Evolutionary conservation across 257 asterid species (phyloP), one percentile per base, ranked within the genome.

Genomic region (Lycium barbarum): DNA sequence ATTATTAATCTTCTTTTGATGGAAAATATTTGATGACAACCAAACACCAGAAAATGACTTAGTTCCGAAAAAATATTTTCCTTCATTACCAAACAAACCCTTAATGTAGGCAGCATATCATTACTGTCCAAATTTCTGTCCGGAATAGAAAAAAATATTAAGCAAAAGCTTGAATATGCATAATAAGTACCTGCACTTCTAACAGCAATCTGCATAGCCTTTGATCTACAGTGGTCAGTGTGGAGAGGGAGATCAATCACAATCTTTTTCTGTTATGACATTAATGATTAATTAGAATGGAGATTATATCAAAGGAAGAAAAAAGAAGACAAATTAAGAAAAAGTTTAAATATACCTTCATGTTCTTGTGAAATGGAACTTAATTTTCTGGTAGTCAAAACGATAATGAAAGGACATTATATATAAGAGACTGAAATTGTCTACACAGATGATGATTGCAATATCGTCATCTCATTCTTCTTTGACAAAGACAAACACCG

Each of bases 151-250:
- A 5, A 38, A 38, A 38, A 38, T 2, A 38, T 2, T 38, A 38
- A 38, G 4, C 43, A 38, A 38, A 38, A 38, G 43, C 43, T 1
- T 38, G 5, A 2, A 40, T 26, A 40, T 0, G 5, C 5, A 2
- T 40, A 40, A 4, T 2, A 26, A 26, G 33, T 81, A 85, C 90
- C 88, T 12, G 74, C 7, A 26, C 45, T 49, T 14, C 47, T 47
- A 6, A 83, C 83, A 47, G 90, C 88, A 51, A 83, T 62, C 12
- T 47, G 70, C 90, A 85, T 85, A 81, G 88, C 88, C 40, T 67
- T 87, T 51, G 90, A 79, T 83, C 83, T 68, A 55, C 85, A 67
- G 18, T 17, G 43, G n/a, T 82, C 88, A 45, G 43, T 79, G 55
- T 20, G 8, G 9, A 82, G 10, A 61, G 78, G 66, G 2, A 83